A percentile compares a stretch with the other conserved stretches of the same genome.
These are phyloP conservation scores for Globisporangium echinulatum DNA, from an alignment of 352 stramenopile genomes.

Conservation along the genomic window DNA sequence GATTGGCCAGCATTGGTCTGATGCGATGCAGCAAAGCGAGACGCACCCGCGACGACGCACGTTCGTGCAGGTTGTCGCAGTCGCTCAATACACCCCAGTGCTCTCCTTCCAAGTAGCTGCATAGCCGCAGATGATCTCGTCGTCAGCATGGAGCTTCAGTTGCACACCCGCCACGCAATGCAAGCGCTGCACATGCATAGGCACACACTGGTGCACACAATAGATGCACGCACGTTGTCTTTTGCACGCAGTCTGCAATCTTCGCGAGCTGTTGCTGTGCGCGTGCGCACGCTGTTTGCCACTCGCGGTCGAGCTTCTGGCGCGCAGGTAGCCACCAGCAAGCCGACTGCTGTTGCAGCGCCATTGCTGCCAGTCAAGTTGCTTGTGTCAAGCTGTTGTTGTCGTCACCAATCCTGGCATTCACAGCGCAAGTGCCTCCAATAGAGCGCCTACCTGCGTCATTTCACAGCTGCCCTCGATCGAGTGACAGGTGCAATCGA, in stretches of 20 bases:
- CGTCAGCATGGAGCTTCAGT: too few species aligned
- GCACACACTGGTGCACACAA: neutral
- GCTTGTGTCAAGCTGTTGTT: neutral
- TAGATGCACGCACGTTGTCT: slow-evolving; percentile 45
- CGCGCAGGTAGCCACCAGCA: slow-evolving; percentile 65
- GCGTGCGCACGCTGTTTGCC: slow-evolving; percentile 32
- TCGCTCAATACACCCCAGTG: slow-evolving; percentile 56
- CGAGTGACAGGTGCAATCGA: too few species aligned
- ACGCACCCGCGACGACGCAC: slow-evolving; percentile 42
- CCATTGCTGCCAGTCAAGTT: neutral
- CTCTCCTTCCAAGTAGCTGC: slow-evolving; percentile 57
- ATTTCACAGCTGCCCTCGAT: too few species aligned
- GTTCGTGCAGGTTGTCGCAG: slow-evolving; percentile 36
- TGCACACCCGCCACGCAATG: too few species aligned
- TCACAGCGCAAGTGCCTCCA: neutral
- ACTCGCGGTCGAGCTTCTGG: slow-evolving; percentile 63
- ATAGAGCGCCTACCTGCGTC: neutral
- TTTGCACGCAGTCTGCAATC: slow-evolving; percentile 65
- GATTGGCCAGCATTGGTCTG: neutral
- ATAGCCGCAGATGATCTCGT: neutral
- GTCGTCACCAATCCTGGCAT: too few species aligned
- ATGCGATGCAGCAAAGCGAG: slow-evolving; percentile 1
- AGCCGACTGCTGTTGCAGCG: slow-evolving; percentile 6
- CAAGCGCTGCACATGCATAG: neutral
- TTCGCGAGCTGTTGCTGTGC: slow-evolving; percentile 62